Evolutionary conservation across 2,329 filamentous ascomycete species (phyloP).

Genomic region (Curvularia lunata): DNA sequence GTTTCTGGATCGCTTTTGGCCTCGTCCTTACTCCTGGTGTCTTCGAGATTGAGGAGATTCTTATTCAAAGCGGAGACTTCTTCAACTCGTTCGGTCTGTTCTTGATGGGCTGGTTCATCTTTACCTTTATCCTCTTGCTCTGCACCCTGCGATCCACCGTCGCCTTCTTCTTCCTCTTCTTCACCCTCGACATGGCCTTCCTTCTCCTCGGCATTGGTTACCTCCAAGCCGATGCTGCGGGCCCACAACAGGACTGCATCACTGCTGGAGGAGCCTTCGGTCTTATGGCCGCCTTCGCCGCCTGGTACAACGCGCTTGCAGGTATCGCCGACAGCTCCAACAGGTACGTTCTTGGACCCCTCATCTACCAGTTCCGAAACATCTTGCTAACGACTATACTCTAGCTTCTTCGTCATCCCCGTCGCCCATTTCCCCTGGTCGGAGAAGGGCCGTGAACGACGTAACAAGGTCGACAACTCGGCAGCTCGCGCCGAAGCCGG

Average conservation of each 20-base stretch:
- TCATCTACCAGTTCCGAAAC: not conserved
- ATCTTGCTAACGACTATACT: slow-evolving; percentile 16
- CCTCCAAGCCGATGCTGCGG: slow-evolving; percentile 52
- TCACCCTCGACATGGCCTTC: slow-evolving; percentile 65
- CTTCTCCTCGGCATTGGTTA: slow-evolving; percentile 63
- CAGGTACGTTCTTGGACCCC: slow-evolving; percentile 44
- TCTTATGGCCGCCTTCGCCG: slow-evolving; percentile 59
- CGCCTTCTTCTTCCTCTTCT: slow-evolving; percentile 64
- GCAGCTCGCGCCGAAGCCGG: slow-evolving; percentile 23
- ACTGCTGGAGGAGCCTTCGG: slow-evolving; percentile 61
- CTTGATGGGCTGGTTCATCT: slow-evolving; percentile 66
- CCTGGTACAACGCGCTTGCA: slow-evolving; percentile 63
- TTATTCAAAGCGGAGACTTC: slow-evolving; percentile 47
- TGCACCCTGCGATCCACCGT: slow-evolving; percentile 65
- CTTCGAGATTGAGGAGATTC: slow-evolving; percentile 53
- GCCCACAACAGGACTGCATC: slow-evolving; percentile 55
- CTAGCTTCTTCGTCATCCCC: slow-evolving; percentile 89
- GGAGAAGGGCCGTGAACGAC: slow-evolving; percentile 50
- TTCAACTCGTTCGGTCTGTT: slow-evolving; percentile 63
- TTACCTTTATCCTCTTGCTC: slow-evolving; percentile 63
- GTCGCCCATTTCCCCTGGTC: slow-evolving; percentile 97
- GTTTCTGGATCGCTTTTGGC: slow-evolving; percentile 67
- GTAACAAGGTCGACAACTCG: slow-evolving; percentile 52
- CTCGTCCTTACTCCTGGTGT: slow-evolving; percentile 64
- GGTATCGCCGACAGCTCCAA: slow-evolving; percentile 63